Base-by-base conservation (phyloP, 2,329 filamentous ascomycete genomes). In the Xylariales sp. region DNA sequence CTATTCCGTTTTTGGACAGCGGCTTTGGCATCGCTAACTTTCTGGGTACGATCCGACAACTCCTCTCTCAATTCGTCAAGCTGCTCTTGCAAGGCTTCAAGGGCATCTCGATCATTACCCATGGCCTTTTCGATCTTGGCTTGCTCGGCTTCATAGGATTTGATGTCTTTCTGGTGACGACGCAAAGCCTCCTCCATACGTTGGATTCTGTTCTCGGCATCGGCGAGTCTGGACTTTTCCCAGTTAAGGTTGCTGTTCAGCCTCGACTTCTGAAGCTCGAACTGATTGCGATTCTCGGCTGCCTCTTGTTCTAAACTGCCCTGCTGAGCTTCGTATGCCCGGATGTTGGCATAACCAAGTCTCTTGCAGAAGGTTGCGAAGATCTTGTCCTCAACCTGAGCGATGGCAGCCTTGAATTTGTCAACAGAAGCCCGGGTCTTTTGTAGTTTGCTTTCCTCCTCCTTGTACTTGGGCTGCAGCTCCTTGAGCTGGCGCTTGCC, bases 241-340 rank as follows among this genome's bases (percentile, higher is more conserved):
- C 77, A 82, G 40, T 67, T 71, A 33, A 81, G 61, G 33, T 70
- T 70, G 50, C 67, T 77, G 44, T 85, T 75, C 20, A 96, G 69
- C 29, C 82, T 80, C 51, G 88, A 81, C 56, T 83, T 85, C 57
- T 98, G 93, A 4, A 85, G 81, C 40, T 84, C 85, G 52, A 95
- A 97, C 48, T 90, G 83, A 37, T 86, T 81, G 45, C 88, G 88
- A 68, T 90, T 90, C 61, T 93, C 83, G 1, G 83, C 83, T 30
- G 87, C 86, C 58, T 97, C 88, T 59, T 95, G 88, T 61, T 97
- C 90, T 33, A 95, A 69, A 29, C 85, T 89, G 33, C 93, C 91
- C 63, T 97, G 93, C 49, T 94, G 90, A 18, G 85, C 85, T 58
- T 97, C 89, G 54, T 97, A 98, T 41, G 88, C 86, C 41, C 91